Evolutionary conservation across 305 asterid genomes (phyloP).

Genomic region (Solanum hybrid): DNA sequence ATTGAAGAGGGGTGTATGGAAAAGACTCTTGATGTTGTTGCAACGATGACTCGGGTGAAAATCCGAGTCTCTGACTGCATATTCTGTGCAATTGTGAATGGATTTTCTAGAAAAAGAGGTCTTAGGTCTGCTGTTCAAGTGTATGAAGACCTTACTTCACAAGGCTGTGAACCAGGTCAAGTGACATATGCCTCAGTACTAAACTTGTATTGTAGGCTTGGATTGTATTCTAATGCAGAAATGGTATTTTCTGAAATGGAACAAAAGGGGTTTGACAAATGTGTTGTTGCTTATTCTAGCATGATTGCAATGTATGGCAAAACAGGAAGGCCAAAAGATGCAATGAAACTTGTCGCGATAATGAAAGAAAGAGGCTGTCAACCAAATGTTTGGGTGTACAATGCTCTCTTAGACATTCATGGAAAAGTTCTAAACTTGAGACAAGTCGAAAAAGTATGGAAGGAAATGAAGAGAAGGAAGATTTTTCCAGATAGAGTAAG

Average conservation of each 20-base stretch:
- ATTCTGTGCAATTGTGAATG: conserved; percentile 77
- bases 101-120: conserved; percentile 54
- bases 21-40: conserved; percentile 44
- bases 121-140: conserved; percentile 32
- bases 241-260: conserved; percentile 54
- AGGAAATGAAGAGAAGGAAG: conserved; percentile 68
- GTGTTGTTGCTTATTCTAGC: conserved; percentile 78
- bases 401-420: conserved; percentile 65
- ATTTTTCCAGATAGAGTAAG: conserved; percentile 58
- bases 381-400: conserved; percentile 92
- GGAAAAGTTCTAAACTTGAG: conserved; percentile 47
- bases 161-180: conserved; percentile 73
- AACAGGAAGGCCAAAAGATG: conserved; percentile 52
- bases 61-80: conserved; percentile 78
- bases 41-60: conserved; percentile 44
- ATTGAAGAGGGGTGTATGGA: conserved; percentile 54
- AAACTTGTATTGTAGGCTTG: conserved; percentile 51
- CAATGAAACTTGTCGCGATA: conserved; percentile 59
- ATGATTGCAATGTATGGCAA: conserved; percentile 74
- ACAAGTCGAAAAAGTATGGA: conserved; percentile 68
- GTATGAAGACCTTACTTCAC: conserved; percentile 43
- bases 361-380: conserved; percentile 77
- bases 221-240: conserved; percentile 51
- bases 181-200: conserved; percentile 74
- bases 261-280: conserved; percentile 51